These are phyloP conservation scores for Ustilago loliicola DNA, from an alignment of 1,284 basidiomycete species.

Conservation along the genomic window DNA sequence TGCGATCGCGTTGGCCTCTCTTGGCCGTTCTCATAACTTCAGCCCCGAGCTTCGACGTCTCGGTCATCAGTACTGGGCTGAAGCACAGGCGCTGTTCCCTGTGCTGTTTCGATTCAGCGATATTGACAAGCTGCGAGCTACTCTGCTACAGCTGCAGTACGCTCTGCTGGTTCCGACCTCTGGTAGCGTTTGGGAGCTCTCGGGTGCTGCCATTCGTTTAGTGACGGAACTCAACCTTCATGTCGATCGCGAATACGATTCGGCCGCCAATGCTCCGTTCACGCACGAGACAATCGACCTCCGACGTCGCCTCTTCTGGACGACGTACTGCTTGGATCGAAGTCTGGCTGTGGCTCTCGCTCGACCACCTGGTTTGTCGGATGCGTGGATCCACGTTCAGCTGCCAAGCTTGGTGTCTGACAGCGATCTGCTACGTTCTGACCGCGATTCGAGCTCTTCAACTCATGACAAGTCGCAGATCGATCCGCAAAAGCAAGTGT, in stretches of 20 bases:
- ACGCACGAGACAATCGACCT: conserved; percentile 36
- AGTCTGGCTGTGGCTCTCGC: conserved; percentile 42
- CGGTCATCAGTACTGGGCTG: conserved; percentile 45
- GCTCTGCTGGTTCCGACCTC: conserved; percentile 39
- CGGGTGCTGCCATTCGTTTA: conserved; percentile 45
- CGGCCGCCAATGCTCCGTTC: conserved; percentile 31
- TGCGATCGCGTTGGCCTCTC: conserved; percentile 44
- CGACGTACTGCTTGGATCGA: conserved; percentile 50
- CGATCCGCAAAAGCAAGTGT: conserved; percentile 45
- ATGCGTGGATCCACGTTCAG: conserved; percentile 53
- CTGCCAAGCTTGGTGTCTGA: conserved; percentile 41
- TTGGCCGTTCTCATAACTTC: conserved; percentile 48
- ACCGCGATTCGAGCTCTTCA: conserved; percentile 9
- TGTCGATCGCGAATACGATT: conserved; percentile 48
- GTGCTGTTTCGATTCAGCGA: conserved; percentile 27
- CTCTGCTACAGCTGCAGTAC: conserved; percentile 45
- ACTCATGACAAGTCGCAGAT: not conserved
- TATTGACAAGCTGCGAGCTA: conserved; percentile 44
- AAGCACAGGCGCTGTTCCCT: conserved; percentile 35
- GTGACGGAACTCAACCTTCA: conserved; percentile 50
- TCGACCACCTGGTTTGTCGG: conserved; percentile 45
- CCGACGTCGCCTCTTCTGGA: conserved; percentile 50
- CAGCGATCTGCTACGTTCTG: conserved; percentile 21
- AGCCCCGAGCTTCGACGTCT: conserved; percentile 48
- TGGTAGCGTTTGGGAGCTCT: conserved; percentile 52